Percentiles rank a stretch among this genome's conserved stretches.
phyloP scores from a whole-genome alignment of 2,329 filamentous ascomycete species.

The Phaeosphaeriaceae sp. region DNA sequence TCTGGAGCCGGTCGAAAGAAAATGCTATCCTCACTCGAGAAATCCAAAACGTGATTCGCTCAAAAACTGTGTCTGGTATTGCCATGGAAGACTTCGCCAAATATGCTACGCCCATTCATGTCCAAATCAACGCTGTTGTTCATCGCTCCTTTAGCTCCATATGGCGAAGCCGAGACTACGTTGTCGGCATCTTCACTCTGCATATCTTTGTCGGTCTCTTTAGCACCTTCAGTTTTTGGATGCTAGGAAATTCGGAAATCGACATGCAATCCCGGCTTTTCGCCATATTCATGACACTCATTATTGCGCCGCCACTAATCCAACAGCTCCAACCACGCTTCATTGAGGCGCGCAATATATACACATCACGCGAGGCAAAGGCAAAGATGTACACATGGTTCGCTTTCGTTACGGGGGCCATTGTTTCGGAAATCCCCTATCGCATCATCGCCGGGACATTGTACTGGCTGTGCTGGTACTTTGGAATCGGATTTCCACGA shows the following conservation, averaged over 20 bases:
- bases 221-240: conserved; percentile 36
- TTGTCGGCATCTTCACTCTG: conserved; percentile 35
- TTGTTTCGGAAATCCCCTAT: conserved; percentile 73
- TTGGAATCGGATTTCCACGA: conserved; percentile 47
- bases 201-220: conserved; percentile 34
- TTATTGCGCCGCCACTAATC: conserved; percentile 50
- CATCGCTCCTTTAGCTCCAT: conserved; percentile 1
- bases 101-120: not conserved
- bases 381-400: conserved; percentile 77
- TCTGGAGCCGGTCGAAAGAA: not conserved
- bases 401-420: conserved; percentile 71
- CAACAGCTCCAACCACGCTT: conserved; percentile 53
- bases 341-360: conserved; percentile 55
- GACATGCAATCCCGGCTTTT: conserved; percentile 54
- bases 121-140: not conserved
- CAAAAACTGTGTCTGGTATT: not conserved
- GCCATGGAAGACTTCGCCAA: not conserved
- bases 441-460: conserved; percentile 65
- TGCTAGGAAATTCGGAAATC: conserved; percentile 33
- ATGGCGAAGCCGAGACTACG: conserved; percentile 19
- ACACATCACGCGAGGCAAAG: conserved; percentile 65
- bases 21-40: conserved; percentile 12
- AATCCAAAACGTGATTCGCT: not conserved
- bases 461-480: conserved; percentile 72
- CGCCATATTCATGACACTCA: conserved; percentile 58